Base-by-base conservation (phyloP, 257 asterid species). In the Solanum piurae region DNA sequence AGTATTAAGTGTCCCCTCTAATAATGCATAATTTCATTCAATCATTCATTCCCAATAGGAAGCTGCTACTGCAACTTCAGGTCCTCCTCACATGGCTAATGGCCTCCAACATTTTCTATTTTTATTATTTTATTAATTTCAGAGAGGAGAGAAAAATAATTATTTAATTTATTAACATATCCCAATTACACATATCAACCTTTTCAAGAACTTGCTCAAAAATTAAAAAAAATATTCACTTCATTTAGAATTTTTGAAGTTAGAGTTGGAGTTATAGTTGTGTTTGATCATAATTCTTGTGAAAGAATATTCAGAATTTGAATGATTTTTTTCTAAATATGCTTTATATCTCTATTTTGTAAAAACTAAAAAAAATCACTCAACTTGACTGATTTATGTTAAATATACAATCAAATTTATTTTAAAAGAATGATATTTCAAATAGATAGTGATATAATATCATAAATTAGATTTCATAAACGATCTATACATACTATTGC, bases 21-120 rank as follows among this genome's bases (percentile, higher is more conserved):
- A 88, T 85, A 83, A 88, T 88, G 86, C 71, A 72, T 46, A 42
- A 34, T 44, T 76, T n/a, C 84, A 69, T 18, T 58, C 77, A 58
- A 84, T 84, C 79, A 84, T 60, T 84, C 80, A 64, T 83, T 88
- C 86, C 75, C 89, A 74, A 68, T 87, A 74, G 85, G 91, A 90
- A 90, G 90, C 46, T 90, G 89, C 89, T 88, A 42, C 73, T 89
- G 91, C 89, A 87, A 46, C 60, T 87, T 89, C 87, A 88, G 90
- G 86, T 73, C 86, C 90, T 88, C 37, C 44, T 85, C 95, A 94
- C 97, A 93, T 94, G 95, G 95, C 25, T 88, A 94, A 93, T 94
- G 95, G 95, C 31, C 88, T 89, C 83, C 92, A 69, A 87, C 88
- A 74, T 89, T 91, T 89, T 20, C 23, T 52, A 52, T 52, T 52